A percentile compares a stretch with the other conserved stretches of the same genome.
Evolutionary conservation across 2,329 filamentous ascomycete species (phyloP).

Genomic region (Dryadomyces quercivorus): DNA sequence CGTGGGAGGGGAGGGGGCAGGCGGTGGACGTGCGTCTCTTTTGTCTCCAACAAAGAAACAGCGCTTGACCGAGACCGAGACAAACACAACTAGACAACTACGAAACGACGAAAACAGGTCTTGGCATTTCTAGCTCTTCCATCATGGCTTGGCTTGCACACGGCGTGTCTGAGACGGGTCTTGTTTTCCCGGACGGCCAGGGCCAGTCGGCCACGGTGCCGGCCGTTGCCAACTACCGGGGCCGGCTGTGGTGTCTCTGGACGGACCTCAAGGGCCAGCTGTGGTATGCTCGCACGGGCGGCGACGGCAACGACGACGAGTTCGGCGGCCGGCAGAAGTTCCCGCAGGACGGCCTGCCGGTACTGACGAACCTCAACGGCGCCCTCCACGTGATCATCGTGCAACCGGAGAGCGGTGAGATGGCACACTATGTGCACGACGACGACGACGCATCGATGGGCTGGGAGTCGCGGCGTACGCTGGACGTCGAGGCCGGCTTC

Average conservation of each 20-base stretch:
- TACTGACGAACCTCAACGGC: constrained; percentile 21
- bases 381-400: constrained; percentile 21
- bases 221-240: constrained; percentile 21
- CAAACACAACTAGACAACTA: too few relatives aligned
- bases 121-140: too few relatives aligned
- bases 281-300: constrained; percentile 20
- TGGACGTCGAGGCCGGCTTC: constrained; percentile 14
- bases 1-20: too few relatives aligned
- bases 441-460: constrained; percentile 14
- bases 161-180: constrained; percentile 16
- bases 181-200: constrained; percentile 14
- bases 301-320: constrained; percentile 12
- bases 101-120: too few relatives aligned
- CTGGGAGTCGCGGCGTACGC: constrained; percentile 15
- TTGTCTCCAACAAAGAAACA: too few relatives aligned
- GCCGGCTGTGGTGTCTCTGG: constrained; percentile 25
- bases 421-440: constrained; percentile 21
- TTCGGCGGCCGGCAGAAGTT: constrained; percentile 18
- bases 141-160: constrained; percentile 19
- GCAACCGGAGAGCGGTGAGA: constrained; percentile 15
- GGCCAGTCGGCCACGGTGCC: constrained; percentile 20
- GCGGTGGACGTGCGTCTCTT: too few relatives aligned
- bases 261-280: constrained; percentile 18
- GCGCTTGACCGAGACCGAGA: too few relatives aligned
- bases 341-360: constrained; percentile 19